phyloP scores from a whole-genome alignment of 78 protist species.

The Paulinella micropora region DNA sequence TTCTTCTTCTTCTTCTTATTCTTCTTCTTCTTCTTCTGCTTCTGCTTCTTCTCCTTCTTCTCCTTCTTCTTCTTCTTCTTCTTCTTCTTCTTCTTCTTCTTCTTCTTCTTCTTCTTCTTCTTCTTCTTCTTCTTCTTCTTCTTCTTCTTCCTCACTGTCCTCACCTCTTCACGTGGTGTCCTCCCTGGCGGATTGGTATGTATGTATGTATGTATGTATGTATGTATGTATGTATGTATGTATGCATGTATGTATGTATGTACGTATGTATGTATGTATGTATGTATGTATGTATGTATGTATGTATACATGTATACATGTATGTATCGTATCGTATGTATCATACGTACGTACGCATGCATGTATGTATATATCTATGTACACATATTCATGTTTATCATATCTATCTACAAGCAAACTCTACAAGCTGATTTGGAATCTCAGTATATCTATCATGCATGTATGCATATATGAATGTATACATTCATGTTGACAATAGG shows the following conservation, averaged over 20 bases:
- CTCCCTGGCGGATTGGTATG: neutral
- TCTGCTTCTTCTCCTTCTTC: neutral
- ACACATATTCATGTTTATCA: no score
- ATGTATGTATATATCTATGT: no score
- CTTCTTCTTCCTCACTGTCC: neutral
- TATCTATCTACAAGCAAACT: no score
- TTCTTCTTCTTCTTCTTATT: neutral
- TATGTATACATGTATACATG: neutral
- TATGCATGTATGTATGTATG: neutral
- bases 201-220: neutral
- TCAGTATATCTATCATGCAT: no score
- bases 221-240: neutral
- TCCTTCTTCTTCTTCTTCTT: neutral
- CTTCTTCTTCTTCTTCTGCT: neutral
- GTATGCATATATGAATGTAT: no score
- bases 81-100: neutral
- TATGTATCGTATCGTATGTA: no score
- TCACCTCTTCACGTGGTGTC: neutral
- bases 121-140: neutral
- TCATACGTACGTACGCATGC: no score
- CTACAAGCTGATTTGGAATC: no score
- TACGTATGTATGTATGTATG: neutral
- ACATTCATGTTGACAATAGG: no score
- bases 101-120: neutral
- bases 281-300: neutral